Evolutionary conservation across 2,329 filamentous ascomycete genomes (phyloP), one percentile per base, ranked within the genome.

Genomic region (Thielaviopsis populi): DNA sequence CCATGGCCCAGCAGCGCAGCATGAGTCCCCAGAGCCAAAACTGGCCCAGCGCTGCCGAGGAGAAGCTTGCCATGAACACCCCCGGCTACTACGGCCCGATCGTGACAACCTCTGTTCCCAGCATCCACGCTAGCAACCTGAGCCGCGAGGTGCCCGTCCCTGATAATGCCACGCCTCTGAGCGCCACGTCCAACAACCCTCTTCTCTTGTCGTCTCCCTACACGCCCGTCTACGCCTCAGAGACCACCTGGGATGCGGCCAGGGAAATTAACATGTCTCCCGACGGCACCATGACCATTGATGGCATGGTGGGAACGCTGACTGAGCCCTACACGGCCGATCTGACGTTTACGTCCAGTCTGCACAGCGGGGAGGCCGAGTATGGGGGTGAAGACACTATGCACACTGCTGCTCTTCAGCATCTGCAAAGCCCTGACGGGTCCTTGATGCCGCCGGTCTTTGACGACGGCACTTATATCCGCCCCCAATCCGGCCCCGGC

Each of bases 321-420:
- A 48, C 56, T 24, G 41, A 62, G 42, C 65, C 59, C 11, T 66
- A 66, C 50, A 53, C 43, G 22, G 64, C 59, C 11, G 56, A 62
- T n/a, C 24, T 66, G 30, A 46, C 62, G 7, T 61, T 63, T 43
- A 60, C 62, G 13, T 62, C 62, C 1, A 64, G 59, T 24, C 37
- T 63, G 15, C 62, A 61, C 7, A 64, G 62, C 19, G 54, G 50
- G 22, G 42, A 53, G n/a, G 65, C 62, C 24, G 19, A 63, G 4
- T 66, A 64, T 8, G 65, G 65, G 17, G 65, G 65, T 24, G 65
- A 66, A 30, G 65, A 66, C 40, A 66, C 65, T 11, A 30, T 66
- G 17, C 56, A 13, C 15, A 22, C n/a, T 13, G 53, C 27, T 5
- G 30, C 53, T 37, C 27, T 56, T 3, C 53, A 56, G 53, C 53